A percentile compares a stretch with the other conserved stretches of the same genome.
These are phyloP conservation scores for Ophiostoma pallidulum DNA, from an alignment of 2,329 filamentous ascomycete genomes.

Conservation along the genomic window DNA sequence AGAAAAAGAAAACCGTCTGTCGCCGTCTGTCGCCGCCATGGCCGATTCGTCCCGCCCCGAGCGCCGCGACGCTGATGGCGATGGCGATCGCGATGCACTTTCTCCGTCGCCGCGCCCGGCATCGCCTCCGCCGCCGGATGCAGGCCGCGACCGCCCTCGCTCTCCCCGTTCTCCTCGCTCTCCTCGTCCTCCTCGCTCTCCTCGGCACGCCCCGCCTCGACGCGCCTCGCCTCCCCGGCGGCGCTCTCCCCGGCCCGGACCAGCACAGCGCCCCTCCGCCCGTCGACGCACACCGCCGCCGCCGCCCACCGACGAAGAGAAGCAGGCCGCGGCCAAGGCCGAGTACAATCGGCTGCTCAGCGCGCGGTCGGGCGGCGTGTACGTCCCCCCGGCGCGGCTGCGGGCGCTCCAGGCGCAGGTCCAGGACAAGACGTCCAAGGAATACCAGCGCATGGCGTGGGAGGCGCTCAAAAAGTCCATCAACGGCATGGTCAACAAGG, in stretches of 20 bases:
- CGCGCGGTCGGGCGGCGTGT: conserved; percentile 90
- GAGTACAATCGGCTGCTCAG: conserved; percentile 88
- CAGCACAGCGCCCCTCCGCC: not conserved
- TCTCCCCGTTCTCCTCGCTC: too few relatives aligned
- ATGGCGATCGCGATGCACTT: not conserved
- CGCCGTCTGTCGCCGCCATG: too few relatives aligned
- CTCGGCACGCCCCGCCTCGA: not conserved
- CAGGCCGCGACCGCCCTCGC: not conserved
- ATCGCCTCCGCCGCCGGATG: not conserved
- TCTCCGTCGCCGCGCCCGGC: not conserved
- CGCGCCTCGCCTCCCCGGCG: not conserved
- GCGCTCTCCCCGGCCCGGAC: not conserved
- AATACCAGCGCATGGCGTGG: conserved; percentile 99
- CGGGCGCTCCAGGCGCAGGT: conserved; percentile 92
- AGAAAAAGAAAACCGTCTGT: too few relatives aligned
- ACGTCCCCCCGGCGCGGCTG: conserved; percentile 86
- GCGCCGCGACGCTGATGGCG: not conserved
- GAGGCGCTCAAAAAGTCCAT: conserved; percentile 98
- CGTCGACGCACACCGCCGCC: conserved; percentile 26
- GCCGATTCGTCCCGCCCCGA: conserved; percentile 12
- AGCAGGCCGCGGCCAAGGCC: conserved; percentile 78
- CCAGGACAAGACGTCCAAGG: conserved; percentile 90
- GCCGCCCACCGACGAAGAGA: conserved; percentile 62
- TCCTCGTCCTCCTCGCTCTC: not conserved
- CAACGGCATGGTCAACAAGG: conserved; percentile 98